Evolutionary conservation across 108 stramenopile species (phyloP).

Genomic region (Chaetoceros muelleri): DNA sequence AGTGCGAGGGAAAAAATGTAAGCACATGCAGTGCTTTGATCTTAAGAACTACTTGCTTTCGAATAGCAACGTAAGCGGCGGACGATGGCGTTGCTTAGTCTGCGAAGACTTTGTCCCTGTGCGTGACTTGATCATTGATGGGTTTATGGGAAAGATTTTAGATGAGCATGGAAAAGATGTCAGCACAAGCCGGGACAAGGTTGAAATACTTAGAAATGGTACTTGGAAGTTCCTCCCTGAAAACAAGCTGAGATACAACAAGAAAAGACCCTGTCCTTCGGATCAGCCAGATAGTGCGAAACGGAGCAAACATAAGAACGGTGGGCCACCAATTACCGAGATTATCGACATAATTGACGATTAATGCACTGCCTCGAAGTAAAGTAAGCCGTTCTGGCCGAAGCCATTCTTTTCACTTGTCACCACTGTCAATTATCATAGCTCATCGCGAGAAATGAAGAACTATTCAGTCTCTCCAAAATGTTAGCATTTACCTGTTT

Average conservation of each 20-base stretch:
- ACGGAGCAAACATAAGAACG: neutral
- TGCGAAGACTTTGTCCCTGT: slow-evolving; percentile 30
- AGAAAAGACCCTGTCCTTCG: neutral
- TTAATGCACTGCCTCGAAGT: no score
- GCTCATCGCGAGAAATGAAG: no score
- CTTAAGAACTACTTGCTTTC: slow-evolving; percentile 35
- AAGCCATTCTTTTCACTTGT: no score
- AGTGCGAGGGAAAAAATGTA: slow-evolving; percentile 41
- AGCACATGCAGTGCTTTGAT: slow-evolving; percentile 63
- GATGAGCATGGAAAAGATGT: slow-evolving; percentile 13
- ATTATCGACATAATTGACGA: neutral
- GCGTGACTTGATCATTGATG: slow-evolving; percentile 26
- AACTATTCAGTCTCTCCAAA: no score
- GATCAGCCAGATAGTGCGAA: neutral
- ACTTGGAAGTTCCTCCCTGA: slow-evolving; percentile 31
- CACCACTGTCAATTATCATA: no score
- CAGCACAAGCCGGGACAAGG: slow-evolving; percentile 20
- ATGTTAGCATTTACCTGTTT: no score
- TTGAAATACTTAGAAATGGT: slow-evolving; percentile 22
- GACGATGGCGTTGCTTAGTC: slow-evolving; percentile 56
- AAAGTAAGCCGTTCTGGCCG: no score
- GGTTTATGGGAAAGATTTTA: slow-evolving; percentile 24
- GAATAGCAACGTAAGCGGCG: slow-evolving; percentile 40
- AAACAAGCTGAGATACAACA: slow-evolving; percentile 24
- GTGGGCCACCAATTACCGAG: neutral